Base-by-base conservation (phyloP, 2,329 filamentous ascomycete genomes). In the Colletotrichum costaricense region DNA sequence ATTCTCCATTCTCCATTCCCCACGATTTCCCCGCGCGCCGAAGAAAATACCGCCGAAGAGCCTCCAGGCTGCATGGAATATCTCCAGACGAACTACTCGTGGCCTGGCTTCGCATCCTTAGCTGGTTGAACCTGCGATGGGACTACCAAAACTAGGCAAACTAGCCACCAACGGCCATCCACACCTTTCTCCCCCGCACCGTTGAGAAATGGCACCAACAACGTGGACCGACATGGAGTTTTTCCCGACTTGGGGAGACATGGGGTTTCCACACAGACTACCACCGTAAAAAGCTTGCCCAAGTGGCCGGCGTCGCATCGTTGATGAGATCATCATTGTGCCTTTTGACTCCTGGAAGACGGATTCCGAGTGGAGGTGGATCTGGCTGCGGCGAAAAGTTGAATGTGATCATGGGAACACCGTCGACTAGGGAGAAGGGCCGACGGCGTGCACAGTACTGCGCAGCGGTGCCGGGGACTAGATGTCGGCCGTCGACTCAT, bases 21-120 rank as follows among this genome's bases (percentile, higher is more conserved):
- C 64, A 58, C 65, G 65, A 54, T 69, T 72, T 55, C 69, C 69
- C 64, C 60, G 46, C 60, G 63, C 56, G 64, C 46, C 14, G 55
- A n/a, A 33, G 22, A 42, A 4, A 72, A 33, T 69, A 69, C 65
- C 49, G 69, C 57, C 57, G 64, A 69, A 63, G 49, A 72, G 49
- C 57, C 64, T 35, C 56, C 63, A 57, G 49, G 16, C 14, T 5
- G 11, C 26, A 12, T 22, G 11, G 22, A 19, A 12, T 30, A 58
- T 26, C 28, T 38, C 28, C 26, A 11, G 24, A 11, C 33, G 33
- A 63, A 62, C 33, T 26, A 52, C 24, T 49, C 19, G 8, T n/a
- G 3, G 42, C 42, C 42, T 49, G 42, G 19, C 42, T 22, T 22
- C 8, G 42, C 42, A 49, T 49, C 7, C 19, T 22, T 22, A 22